phyloP scores from a whole-genome alignment of 1,284 basidiomycete genomes.

The Kwoniella shivajii region DNA sequence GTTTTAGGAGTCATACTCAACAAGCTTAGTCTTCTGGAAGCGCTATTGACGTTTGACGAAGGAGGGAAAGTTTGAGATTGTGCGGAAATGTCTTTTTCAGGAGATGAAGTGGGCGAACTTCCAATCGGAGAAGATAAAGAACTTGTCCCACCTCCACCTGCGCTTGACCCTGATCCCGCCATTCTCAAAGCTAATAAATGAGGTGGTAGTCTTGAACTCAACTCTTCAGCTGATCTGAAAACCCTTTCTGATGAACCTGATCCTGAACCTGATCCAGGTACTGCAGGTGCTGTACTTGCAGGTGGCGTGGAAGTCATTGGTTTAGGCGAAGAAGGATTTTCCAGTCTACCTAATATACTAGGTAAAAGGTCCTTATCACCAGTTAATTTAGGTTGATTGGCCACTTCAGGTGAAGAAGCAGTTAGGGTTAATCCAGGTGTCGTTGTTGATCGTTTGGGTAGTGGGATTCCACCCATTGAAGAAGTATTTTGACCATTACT shows the following conservation, averaged over 20 bases:
- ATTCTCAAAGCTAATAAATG: conserved; percentile 45
- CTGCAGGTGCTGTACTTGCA: not conserved
- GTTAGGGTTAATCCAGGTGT: conserved; percentile 26
- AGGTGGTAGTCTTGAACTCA: conserved; percentile 45
- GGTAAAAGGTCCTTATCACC: conserved; percentile 8
- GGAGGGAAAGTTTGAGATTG: conserved; percentile 10
- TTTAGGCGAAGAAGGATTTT: conserved; percentile 2
- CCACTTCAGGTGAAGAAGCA: conserved; percentile 20
- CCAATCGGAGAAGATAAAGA: conserved; percentile 27
- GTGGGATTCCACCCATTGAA: conserved; percentile 21
- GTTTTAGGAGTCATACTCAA: conserved; percentile 42
- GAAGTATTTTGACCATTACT: conserved; percentile 1
- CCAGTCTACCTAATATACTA: conserved; percentile 2
- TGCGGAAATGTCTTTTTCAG: conserved; percentile 24
- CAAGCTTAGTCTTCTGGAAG: conserved; percentile 33
- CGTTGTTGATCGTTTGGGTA: conserved; percentile 15
- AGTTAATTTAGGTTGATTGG: conserved; percentile 7
- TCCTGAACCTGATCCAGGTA: not conserved
- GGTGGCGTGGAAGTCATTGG: conserved; percentile 7
- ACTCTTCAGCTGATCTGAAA: conserved; percentile 38
- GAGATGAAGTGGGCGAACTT: conserved; percentile 28
- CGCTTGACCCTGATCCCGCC: conserved; percentile 16
- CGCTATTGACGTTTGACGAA: conserved; percentile 4
- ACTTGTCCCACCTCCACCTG: not conserved
- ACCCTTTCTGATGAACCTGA: conserved; percentile 7